Percentiles rank a stretch among this genome's conserved stretches.
phyloP scores from a whole-genome alignment of 2,329 filamentous ascomycete species.

The Colletotrichum neosansevieriae region DNA sequence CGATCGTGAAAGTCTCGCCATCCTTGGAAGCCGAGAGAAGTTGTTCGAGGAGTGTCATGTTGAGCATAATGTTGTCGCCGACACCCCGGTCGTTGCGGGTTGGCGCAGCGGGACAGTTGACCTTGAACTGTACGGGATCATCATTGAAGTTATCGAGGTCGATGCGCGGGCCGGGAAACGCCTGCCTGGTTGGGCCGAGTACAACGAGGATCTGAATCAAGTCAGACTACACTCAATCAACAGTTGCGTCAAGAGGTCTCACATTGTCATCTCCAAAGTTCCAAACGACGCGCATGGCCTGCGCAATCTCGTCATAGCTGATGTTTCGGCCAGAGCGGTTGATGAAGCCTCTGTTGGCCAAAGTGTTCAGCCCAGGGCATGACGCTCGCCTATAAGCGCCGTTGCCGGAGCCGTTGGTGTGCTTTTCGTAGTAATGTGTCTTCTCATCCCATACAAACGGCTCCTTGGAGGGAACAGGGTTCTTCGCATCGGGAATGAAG shows the following conservation, averaged over 20 bases:
- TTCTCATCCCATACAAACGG: background rate
- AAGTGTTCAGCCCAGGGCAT: background rate
- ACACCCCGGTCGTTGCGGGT: conserved; percentile 6
- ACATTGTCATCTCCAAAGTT: conserved; percentile 13
- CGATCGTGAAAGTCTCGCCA: background rate
- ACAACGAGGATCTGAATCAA: background rate
- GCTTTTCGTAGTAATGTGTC: background rate
- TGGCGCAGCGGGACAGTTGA: background rate
- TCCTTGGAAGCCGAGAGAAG: conserved; percentile 8
- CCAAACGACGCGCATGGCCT: conserved; percentile 6
- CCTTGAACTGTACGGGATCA: background rate
- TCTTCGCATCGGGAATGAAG: background rate
- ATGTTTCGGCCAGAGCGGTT: conserved; percentile 8
- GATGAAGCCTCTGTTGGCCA: background rate
- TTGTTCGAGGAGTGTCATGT: background rate
- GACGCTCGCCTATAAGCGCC: background rate
- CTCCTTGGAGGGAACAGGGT: background rate
- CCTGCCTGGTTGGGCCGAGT: background rate
- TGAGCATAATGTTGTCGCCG: background rate
- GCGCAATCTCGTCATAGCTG: background rate
- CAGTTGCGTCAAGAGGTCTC: background rate
- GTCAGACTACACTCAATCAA: too few relatives aligned
- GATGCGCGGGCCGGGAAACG: conserved; percentile 1
- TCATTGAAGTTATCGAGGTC: conserved; percentile 1
- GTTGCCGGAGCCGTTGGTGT: background rate